Evolutionary conservation across 768 basidiomycete species (phyloP).

Genomic region (Tephrocybe sp.): DNA sequence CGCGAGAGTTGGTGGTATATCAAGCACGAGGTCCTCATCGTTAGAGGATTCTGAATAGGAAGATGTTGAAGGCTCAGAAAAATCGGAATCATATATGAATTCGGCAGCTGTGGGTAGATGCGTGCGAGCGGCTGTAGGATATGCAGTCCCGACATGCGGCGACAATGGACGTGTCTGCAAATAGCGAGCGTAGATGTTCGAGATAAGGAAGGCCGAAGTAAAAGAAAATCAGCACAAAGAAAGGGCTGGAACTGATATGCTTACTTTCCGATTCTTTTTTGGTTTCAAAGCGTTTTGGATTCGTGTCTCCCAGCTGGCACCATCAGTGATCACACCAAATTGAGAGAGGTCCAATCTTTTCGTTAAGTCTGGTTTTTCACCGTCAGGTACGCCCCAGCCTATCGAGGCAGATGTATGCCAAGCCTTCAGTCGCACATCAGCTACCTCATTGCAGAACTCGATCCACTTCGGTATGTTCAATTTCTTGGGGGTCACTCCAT

Average conservation of each 20-base stretch:
- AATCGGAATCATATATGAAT: conserved; percentile 54
- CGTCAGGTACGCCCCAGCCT: conserved; percentile 39
- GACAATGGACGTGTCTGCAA: too few species aligned
- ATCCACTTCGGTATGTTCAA: conserved; percentile 50
- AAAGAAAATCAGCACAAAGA: conserved; percentile 4
- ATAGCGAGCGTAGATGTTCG: too few species aligned
- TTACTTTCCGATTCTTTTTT: conserved; percentile 5
- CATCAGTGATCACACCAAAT: conserved; percentile 29
- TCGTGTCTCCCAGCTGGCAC: conserved; percentile 27
- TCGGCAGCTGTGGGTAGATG: neutral
- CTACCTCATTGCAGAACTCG: conserved; percentile 37
- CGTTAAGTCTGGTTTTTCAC: conserved; percentile 18
- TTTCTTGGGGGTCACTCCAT: conserved; percentile 21
- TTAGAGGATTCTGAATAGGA: conserved; percentile 40
- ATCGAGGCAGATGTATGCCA: conserved; percentile 20
- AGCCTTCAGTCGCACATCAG: conserved; percentile 32
- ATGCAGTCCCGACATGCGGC: too few species aligned
- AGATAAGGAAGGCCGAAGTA: too few species aligned
- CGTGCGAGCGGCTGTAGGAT: too few species aligned
- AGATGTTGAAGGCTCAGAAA: conserved; percentile 50
- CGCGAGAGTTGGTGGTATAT: conserved; percentile 12
- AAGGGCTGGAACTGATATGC: too few species aligned
- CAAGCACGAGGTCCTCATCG: conserved; percentile 19
- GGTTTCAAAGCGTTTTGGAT: conserved; percentile 18
- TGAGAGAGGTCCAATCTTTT: conserved; percentile 23